Base-by-base conservation (phyloP, 352 stramenopile species). In the Pythium periplocum region DNA sequence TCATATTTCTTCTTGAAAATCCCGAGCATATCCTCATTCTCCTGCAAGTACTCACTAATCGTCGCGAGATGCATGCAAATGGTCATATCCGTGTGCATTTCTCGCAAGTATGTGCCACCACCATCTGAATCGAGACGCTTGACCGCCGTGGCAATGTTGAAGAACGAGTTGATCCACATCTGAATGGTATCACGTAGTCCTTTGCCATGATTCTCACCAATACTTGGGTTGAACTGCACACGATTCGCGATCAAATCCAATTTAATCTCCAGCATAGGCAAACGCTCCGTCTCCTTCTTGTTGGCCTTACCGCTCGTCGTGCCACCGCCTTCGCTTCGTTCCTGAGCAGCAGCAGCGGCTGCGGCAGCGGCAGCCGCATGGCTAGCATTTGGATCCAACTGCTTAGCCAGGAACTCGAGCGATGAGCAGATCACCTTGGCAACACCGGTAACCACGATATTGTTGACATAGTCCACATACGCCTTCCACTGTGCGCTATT, bases 401-500 rank as follows among this genome's bases (percentile, higher is more conserved):
- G 94, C 59, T 98, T 92, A 0, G 94, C 78, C 4, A 99, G 68
- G 60, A 96, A 98, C 53, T 98, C 78, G 2, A 94, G 67, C 6
- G 79, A 91, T 4, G 79, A 90, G 43, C 79, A 92, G 47, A 94
- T 92, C 49, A 90, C 81, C 1, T 77, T 78, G 0, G 95, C 88
- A 3, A 99, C 79, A 26, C 96, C 96, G 45, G 93, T 85, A 11
- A 98, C 88, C 10, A 99, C 93, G 12, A 98, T 95, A 64, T 96
- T 98, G 70, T 98, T 99, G 46, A 99, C 90, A 57, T 98, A 99
- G 62, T 99, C 93, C 17, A 98, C 87, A 59, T 99, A 99, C 10
- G 87, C 89, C 51, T 93, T 96, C 96, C 96, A 99, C 66, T 98
- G 82, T n/a, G 93, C 94, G 32, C 81, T 91, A 59, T 98, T 98